phyloP scores from a whole-genome alignment of 2,329 filamentous ascomycete species.

The Penicillium sp. region DNA sequence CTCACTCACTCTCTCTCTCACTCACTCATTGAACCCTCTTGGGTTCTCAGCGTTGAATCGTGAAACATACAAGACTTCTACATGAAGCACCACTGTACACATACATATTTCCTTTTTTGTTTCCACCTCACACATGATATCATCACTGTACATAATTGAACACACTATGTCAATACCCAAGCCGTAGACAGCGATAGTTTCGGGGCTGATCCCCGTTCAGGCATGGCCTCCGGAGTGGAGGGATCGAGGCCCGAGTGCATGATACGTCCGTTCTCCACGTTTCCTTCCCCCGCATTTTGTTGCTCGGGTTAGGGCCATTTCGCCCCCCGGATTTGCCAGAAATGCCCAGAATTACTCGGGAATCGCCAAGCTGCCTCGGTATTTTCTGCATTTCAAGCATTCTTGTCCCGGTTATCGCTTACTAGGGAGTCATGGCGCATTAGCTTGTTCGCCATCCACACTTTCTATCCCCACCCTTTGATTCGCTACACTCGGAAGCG shows the following conservation, averaged over 20 bases:
- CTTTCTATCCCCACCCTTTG: background rate
- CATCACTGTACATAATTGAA: background rate
- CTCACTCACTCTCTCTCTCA: too few species aligned
- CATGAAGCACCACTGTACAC: constrained; percentile 1
- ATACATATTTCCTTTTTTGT: background rate
- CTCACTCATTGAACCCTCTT: background rate
- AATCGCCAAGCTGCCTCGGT: constrained; percentile 29
- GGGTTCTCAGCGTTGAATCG: background rate
- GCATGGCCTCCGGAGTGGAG: constrained; percentile 7
- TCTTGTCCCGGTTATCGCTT: constrained; percentile 16
- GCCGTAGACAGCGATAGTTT: constrained; percentile 7
- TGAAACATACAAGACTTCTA: background rate
- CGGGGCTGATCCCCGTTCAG: constrained; percentile 20
- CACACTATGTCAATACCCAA: background rate
- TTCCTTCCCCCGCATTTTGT: constrained; percentile 27
- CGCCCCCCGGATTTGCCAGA: constrained; percentile 10
- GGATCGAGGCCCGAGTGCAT: constrained; percentile 8
- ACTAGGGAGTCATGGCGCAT: background rate
- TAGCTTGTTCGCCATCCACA: background rate
- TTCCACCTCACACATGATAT: background rate
- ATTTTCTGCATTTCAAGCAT: constrained; percentile 22
- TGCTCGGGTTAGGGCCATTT: constrained; percentile 3
- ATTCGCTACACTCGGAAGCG: constrained; percentile 2
- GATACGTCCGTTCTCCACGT: constrained; percentile 19
- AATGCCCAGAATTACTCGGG: constrained; percentile 5